A percentile compares a stretch with the other conserved stretches of the same genome.
These are phyloP conservation scores for Tritrichomonas musculus DNA, from an alignment of 208 protist genomes.

Conservation along the genomic window DNA sequence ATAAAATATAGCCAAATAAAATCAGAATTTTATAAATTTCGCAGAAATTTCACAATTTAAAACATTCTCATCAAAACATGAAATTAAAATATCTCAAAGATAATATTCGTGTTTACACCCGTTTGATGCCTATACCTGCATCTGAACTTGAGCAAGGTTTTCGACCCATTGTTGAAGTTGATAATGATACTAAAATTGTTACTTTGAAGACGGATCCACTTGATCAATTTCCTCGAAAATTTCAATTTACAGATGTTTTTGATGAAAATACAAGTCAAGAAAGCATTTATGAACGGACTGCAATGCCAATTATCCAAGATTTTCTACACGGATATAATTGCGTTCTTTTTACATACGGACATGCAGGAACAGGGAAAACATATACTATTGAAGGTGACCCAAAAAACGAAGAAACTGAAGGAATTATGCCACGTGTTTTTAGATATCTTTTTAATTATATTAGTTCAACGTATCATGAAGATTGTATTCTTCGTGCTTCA, in stretches of 20 bases:
- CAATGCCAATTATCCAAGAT: slow-evolving; percentile 34
- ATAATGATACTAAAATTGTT: not conserved
- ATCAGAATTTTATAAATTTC: too few relatives aligned
- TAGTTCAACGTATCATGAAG: not conserved
- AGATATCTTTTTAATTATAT: slow-evolving; percentile 26
- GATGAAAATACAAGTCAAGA: slow-evolving; percentile 38
- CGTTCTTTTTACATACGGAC: slow-evolving; percentile 46
- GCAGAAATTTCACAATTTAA: too few relatives aligned
- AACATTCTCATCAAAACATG: too few relatives aligned
- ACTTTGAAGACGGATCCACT: not conserved
- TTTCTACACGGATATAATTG: slow-evolving; percentile 44
- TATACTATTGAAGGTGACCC: slow-evolving; percentile 47
- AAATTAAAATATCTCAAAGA: not conserved
- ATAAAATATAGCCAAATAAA: too few relatives aligned
- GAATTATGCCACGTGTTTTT: slow-evolving; percentile 46
- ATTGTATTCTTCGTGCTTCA: not conserved
- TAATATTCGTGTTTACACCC: not conserved
- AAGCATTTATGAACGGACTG: slow-evolving; percentile 42
- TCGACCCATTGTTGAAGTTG: not conserved
- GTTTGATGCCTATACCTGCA: not conserved
- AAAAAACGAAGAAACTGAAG: slow-evolving; percentile 10
- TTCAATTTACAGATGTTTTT: slow-evolving; percentile 43
- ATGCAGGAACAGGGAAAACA: slow-evolving; percentile 50
- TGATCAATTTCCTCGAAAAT: not conserved
- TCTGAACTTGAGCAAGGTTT: not conserved